Evolutionary conservation across 2,329 filamentous ascomycete species (phyloP).

Genomic region (Chaetothyriales sp.): DNA sequence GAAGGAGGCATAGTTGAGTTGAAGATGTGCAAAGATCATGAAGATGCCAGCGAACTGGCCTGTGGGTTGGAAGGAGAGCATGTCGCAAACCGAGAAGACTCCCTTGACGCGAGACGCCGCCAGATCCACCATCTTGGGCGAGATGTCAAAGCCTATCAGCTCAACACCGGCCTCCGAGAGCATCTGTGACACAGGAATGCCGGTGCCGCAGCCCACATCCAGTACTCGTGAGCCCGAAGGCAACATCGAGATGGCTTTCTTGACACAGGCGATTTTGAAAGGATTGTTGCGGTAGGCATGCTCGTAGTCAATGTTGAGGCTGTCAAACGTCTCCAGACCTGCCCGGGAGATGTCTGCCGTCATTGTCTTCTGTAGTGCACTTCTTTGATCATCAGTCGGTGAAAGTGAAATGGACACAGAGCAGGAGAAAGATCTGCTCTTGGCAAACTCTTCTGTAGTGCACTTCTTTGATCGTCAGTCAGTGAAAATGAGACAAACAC

Average conservation of each 20-base stretch:
- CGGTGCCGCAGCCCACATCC: slow-evolving; percentile 24
- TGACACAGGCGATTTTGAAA: slow-evolving; percentile 18
- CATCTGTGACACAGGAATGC: slow-evolving; percentile 20
- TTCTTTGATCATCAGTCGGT: no score
- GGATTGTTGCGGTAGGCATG: slow-evolving; percentile 20
- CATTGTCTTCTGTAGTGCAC: slow-evolving; percentile 6
- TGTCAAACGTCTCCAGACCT: slow-evolving; percentile 17
- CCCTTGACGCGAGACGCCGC: slow-evolving; percentile 14
- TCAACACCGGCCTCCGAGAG: slow-evolving; percentile 19
- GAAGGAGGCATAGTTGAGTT: slow-evolving; percentile 19
- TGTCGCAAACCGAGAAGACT: slow-evolving; percentile 17
- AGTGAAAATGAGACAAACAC: no score
- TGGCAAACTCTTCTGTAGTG: no score
- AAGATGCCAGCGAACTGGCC: slow-evolving; percentile 19
- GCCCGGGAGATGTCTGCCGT: slow-evolving; percentile 12
- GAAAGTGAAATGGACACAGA: no score
- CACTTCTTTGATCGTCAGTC: no score
- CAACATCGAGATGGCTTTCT: slow-evolving; percentile 11
- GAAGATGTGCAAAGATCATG: slow-evolving; percentile 21
- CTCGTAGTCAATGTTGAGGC: slow-evolving; percentile 21
- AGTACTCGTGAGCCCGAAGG: slow-evolving; percentile 12
- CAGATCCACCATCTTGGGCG: slow-evolving; percentile 21
- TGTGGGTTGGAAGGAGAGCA: slow-evolving; percentile 17
- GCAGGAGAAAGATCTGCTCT: no score
- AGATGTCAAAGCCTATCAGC: slow-evolving; percentile 21